These are phyloP conservation scores for Colletotrichum acutatum DNA, from an alignment of 2,329 filamentous ascomycete genomes.

Conservation along the genomic window DNA sequence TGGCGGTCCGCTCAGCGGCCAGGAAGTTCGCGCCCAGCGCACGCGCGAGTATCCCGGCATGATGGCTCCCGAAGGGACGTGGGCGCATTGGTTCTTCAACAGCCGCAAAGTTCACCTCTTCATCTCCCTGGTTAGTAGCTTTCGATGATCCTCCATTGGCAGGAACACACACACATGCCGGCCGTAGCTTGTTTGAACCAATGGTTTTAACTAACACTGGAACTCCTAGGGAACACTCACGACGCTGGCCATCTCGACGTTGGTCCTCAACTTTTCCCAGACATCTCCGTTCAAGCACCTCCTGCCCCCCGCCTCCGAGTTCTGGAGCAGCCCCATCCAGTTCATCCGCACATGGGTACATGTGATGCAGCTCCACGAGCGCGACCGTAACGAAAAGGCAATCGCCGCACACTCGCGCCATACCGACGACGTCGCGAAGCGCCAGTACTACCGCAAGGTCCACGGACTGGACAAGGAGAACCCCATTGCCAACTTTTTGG, in stretches of 20 bases:
- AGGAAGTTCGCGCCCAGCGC: constrained; percentile 74
- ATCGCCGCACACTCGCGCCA: constrained; percentile 77
- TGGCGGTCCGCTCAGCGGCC: constrained; percentile 74
- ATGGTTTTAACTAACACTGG: constrained; percentile 2
- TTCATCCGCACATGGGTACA: constrained; percentile 74
- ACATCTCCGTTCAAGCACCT: constrained; percentile 84
- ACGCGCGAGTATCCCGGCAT: constrained; percentile 85
- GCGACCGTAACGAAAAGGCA: constrained; percentile 75
- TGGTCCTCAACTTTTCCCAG: constrained; percentile 80
- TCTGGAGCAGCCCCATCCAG: constrained; percentile 75
- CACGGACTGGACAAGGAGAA: constrained; percentile 80
- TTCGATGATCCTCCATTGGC: neutral
- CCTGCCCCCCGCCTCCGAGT: constrained; percentile 76
- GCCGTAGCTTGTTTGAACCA: neutral
- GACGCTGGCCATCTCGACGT: constrained; percentile 76
- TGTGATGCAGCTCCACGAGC: constrained; percentile 81
- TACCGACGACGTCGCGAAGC: constrained; percentile 88
- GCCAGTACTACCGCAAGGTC: constrained; percentile 84
- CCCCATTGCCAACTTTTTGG: constrained; percentile 59
- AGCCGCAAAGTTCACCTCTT: constrained; percentile 80
- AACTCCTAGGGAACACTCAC: constrained; percentile 69
- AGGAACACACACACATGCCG: neutral
- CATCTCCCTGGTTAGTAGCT: constrained; percentile 79
- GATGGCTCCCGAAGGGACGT: constrained; percentile 85
- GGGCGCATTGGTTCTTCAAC: constrained; percentile 86